phyloP scores from a whole-genome alignment of 768 basidiomycete species.

The Guyanaporus albipodus region DNA sequence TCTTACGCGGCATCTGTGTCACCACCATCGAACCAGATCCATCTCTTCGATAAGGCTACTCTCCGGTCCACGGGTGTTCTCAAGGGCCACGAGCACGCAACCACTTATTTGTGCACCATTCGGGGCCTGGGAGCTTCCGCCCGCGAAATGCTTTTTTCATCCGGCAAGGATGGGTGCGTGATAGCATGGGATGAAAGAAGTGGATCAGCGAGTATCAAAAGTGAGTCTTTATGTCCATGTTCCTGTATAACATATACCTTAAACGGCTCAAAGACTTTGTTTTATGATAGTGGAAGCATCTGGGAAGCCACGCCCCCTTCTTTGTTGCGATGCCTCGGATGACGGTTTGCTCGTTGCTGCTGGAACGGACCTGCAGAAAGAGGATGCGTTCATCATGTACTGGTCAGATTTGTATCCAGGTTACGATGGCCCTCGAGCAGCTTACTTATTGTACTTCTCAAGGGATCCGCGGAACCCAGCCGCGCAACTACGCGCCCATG shows the following conservation, averaged over 20 bases:
- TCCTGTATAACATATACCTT: constrained; percentile 15
- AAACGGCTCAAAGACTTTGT: constrained; percentile 37
- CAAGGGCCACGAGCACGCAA: constrained; percentile 54
- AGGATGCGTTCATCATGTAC: constrained; percentile 81
- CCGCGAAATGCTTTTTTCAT: constrained; percentile 52
- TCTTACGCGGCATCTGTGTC: constrained; percentile 64
- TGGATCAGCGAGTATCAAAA: constrained; percentile 47
- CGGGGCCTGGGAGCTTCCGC: constrained; percentile 38
- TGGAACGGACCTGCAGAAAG: constrained; percentile 75
- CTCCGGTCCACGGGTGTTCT: constrained; percentile 46
- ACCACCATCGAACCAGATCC: constrained; percentile 58
- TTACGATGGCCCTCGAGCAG: not conserved
- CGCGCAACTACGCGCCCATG: constrained; percentile 67
- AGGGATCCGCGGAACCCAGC: constrained; percentile 86
- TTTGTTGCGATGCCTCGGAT: constrained; percentile 66
- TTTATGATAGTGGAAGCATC: constrained; percentile 44
- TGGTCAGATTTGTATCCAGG: constrained; percentile 48
- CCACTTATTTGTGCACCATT: constrained; percentile 50
- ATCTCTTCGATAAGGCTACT: constrained; percentile 60
- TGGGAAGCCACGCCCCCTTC: constrained; percentile 41
- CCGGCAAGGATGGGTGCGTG: constrained; percentile 68
- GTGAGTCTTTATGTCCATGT: constrained; percentile 39
- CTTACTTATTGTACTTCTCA: not conserved
- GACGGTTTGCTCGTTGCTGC: constrained; percentile 75
- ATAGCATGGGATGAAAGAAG: constrained; percentile 74